Percentiles rank a stretch among this genome's conserved stretches.
Evolutionary conservation across 768 basidiomycete genomes (phyloP).

Genomic region (Panus rudis): DNA sequence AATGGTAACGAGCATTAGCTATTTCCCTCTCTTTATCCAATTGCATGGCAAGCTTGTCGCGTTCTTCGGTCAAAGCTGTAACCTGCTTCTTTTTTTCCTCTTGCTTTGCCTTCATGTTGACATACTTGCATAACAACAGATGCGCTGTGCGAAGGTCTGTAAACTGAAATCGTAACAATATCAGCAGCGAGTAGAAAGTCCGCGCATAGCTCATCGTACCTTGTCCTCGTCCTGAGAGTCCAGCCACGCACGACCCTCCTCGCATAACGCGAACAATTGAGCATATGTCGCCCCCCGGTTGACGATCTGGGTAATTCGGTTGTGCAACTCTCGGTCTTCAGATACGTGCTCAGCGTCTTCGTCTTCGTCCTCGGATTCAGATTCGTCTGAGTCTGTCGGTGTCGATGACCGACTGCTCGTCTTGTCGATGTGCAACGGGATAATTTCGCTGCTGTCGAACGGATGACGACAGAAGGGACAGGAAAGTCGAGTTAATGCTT

Average conservation of each 20-base stretch:
- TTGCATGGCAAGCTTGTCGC: too few relatives aligned
- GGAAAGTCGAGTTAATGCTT: constrained; percentile 36
- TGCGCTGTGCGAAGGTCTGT: constrained; percentile 20
- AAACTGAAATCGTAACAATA: not conserved
- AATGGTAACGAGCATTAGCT: constrained; percentile 32
- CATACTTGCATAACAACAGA: constrained; percentile 14
- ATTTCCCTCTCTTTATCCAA: too few relatives aligned
- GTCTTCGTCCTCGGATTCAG: not conserved
- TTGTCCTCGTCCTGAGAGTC: constrained; percentile 12
- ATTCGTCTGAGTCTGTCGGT: not conserved
- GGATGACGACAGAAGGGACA: constrained; percentile 62
- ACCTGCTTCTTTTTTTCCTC: not conserved
- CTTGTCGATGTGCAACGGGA: constrained; percentile 54
- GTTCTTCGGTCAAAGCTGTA: too few relatives aligned
- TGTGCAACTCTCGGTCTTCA: constrained; percentile 48
- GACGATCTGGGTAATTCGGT: constrained; percentile 46
- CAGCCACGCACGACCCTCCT: constrained; percentile 20
- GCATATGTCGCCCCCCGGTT: constrained; percentile 38
- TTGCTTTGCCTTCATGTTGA: constrained; percentile 2
- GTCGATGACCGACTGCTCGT: constrained; percentile 26
- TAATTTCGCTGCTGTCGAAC: constrained; percentile 39
- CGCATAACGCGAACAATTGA: constrained; percentile 14
- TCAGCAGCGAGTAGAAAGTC: not conserved
- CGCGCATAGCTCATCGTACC: constrained; percentile 10
- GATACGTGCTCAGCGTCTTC: not conserved